Base-by-base conservation (phyloP, 257 asterid genomes). In the Forsythia viridissima region DNA sequence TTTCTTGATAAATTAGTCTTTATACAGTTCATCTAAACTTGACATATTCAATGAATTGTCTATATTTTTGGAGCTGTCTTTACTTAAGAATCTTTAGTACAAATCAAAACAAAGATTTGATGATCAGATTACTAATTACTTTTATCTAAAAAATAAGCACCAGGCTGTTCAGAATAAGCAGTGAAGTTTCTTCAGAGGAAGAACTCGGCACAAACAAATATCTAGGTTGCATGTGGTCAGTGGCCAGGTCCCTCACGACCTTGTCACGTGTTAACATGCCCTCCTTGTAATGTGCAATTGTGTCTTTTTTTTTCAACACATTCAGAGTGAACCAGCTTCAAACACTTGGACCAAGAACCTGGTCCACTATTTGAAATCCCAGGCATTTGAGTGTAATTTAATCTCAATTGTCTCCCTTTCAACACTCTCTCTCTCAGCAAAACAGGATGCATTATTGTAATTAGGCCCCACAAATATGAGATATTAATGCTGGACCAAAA, bases 261-360 rank as follows among this genome's bases (percentile, higher is more conserved):
- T 30, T 8, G 36, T 74, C 88, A 87, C 88, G 85, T 82, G 90
- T 36, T 65, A 71, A 38, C 80, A 83, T 79, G 86, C 76, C 78
- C 59, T 61, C 84, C 82, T 65, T 80, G 52, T 77, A 82, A 86
- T 39, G 74, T 74, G 78, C 88, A 77, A 80, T 37, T 69, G 6
- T 82, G 89, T 83, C 81, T 42, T 82, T 51, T 38, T 38, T 74
- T 40, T 52, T 30, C 34, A 68, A 48, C 46, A 68, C 69, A 79
- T 81, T 72, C 6, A 67, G 76, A 75, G 46, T 75, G 80, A 83
- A 80, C 83, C 73, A 42, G 67, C 13, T 74, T 76, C 69, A 73
- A 51, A 86, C 84, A 78, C 72, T 68, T 72, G 77, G 85, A 72
- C 86, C 84, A 74, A 70, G 72, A 82, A 76, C 76, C 70, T 63